These are phyloP conservation scores for Astrephomene gubernaculifera DNA, from an alignment of 139 green algal genomes.

Conservation along the genomic window DNA sequence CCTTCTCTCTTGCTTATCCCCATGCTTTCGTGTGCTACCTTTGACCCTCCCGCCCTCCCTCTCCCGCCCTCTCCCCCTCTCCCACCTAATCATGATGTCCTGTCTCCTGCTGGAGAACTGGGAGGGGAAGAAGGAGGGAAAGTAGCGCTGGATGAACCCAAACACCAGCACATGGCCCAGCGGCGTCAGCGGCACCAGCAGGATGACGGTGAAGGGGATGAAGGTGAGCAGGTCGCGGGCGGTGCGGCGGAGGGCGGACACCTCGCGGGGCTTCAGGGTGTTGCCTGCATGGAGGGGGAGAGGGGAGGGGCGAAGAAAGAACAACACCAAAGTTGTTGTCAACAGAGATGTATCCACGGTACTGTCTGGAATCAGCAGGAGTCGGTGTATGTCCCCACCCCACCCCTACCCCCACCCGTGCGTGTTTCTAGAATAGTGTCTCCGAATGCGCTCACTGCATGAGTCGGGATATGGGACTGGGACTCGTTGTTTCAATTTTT, in stretches of 20 bases:
- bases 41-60: neutral
- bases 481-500: no score
- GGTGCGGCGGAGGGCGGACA: constrained; percentile 91
- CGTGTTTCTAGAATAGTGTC: no score
- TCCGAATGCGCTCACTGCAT: no score
- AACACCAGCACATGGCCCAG: constrained; percentile 98
- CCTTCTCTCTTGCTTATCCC: neutral
- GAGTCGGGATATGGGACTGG: no score
- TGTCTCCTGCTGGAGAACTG: constrained; percentile 93
- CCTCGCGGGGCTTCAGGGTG: constrained; percentile 92
- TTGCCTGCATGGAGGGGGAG: constrained; percentile 63
- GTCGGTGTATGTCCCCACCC: neutral
- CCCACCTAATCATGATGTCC: constrained; percentile 75
- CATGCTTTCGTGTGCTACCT: neutral
- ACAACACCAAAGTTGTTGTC: neutral
- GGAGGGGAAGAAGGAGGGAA: constrained; percentile 96
- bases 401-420: neutral
- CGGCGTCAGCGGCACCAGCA: constrained; percentile 96
- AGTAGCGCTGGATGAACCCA: constrained; percentile 97
- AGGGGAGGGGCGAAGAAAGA: neutral
- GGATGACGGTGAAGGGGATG: constrained; percentile 97
- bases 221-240: constrained; percentile 93
- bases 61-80: neutral
- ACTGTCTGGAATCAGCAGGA: neutral
- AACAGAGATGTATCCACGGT: neutral